Conservation (phyloP, 305 asterid species). For the Solanum aculeatissimum region DNA sequence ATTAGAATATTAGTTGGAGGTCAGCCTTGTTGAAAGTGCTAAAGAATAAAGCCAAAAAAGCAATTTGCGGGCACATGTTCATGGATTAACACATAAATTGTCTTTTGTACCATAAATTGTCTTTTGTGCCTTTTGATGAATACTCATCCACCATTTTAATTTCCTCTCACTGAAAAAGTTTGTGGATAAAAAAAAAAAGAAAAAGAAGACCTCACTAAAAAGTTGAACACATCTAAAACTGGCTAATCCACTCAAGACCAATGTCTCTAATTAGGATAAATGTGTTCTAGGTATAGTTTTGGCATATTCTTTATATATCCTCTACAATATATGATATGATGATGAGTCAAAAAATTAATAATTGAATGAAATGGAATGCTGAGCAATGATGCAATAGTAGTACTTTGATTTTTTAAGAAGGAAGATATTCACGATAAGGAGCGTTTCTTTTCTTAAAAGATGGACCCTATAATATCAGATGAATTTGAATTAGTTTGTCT, state of each 20-base stretch:
- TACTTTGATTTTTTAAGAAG: background rate
- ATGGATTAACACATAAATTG: background rate
- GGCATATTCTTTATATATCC: background rate
- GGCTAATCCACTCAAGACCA: background rate
- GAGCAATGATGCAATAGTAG: background rate
- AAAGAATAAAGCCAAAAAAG: background rate
- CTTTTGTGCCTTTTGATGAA: constrained; percentile 1
- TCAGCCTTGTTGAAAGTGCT: background rate
- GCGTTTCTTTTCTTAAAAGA: background rate
- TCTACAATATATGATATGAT: too few relatives aligned
- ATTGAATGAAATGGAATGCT: background rate
- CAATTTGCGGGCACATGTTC: background rate
- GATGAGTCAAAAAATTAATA: background rate
- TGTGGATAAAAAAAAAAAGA: too few relatives aligned
- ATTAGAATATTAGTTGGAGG: background rate
- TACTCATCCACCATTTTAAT: background rate
- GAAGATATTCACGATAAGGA: background rate
- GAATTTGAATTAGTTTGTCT: background rate
- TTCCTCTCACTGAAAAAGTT: background rate
- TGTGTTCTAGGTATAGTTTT: background rate
- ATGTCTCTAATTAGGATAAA: background rate
- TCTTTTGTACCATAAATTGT: background rate
- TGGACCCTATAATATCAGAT: background rate
- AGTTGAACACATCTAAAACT: background rate
- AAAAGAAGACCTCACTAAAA: background rate